Conservation (phyloP, 2,329 filamentous ascomycete species). For the Colletotrichum liaoningense region DNA sequence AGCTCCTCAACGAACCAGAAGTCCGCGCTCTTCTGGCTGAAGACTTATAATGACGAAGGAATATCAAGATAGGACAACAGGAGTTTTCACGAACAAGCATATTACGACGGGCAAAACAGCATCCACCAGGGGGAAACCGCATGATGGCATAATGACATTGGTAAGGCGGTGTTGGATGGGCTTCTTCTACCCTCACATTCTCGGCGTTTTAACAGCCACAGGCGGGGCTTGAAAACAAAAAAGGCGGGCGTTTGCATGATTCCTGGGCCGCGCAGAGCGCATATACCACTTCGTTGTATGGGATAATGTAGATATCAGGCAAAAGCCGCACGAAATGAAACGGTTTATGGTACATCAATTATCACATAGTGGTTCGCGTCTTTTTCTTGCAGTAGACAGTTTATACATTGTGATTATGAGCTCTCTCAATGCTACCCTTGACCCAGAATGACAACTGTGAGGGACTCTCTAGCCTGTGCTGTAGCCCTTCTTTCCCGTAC, state of each 20-base stretch:
- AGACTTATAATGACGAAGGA: conserved; percentile 41
- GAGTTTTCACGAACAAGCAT: conserved; percentile 30
- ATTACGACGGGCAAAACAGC: conserved; percentile 28
- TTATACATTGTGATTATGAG: neutral
- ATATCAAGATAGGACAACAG: conserved; percentile 7
- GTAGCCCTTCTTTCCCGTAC: neutral
- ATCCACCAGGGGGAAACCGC: conserved; percentile 20
- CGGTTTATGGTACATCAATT: neutral
- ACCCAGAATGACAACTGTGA: neutral
- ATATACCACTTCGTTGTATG: conserved; percentile 33
- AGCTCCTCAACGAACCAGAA: conserved; percentile 71
- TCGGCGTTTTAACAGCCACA: conserved; percentile 24
- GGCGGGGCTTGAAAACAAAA: conserved; percentile 13
- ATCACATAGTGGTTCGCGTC: neutral
- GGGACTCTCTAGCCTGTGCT: neutral
- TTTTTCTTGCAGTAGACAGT: neutral
- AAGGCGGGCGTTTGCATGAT: conserved; percentile 21
- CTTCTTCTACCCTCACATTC: conserved; percentile 19
- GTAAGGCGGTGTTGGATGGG: conserved; percentile 19
- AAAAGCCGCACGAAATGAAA: conserved; percentile 8
- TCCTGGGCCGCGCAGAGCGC: conserved; percentile 22
- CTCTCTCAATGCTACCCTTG: neutral
- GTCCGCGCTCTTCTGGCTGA: conserved; percentile 63
- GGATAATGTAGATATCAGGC: conserved; percentile 31
- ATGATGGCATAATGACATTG: conserved; percentile 28